Conservation (phyloP, 2,329 filamentous ascomycete genomes). For the Cordyceps militaris region DNA sequence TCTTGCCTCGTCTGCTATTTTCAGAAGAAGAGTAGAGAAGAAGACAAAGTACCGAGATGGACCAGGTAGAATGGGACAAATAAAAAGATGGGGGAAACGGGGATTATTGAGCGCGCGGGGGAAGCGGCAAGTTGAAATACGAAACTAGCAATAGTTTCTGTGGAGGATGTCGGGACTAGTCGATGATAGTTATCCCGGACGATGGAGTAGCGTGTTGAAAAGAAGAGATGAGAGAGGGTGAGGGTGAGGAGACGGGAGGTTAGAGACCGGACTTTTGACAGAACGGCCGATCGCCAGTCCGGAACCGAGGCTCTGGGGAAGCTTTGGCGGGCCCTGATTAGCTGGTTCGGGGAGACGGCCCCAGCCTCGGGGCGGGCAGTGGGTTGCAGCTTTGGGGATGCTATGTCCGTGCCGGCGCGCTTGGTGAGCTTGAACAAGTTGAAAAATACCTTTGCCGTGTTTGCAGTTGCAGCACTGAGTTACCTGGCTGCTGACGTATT, state of each 20-base stretch:
- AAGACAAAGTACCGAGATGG: neutral
- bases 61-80: neutral
- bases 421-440: too few species aligned
- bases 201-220: neutral
- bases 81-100: constrained; percentile 1
- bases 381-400: neutral
- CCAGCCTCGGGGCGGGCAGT: constrained; percentile 5
- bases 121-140: constrained; percentile 3
- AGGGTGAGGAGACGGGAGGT: neutral
- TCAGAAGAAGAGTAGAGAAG: neutral
- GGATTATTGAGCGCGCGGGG: neutral
- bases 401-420: too few species aligned
- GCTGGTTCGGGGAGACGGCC: neutral
- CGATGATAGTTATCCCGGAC: neutral
- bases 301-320: constrained; percentile 15
- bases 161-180: constrained; percentile 1
- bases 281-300: neutral
- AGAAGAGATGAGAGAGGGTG: neutral
- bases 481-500: neutral
- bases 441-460: neutral
- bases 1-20: neutral
- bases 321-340: constrained; percentile 10
- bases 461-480: too few species aligned
- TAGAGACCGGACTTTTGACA: neutral
- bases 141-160: neutral